Evolutionary conservation across 495 filamentous ascomycete genomes (phyloP).

Genomic region (Aspergillus ellipticus): DNA sequence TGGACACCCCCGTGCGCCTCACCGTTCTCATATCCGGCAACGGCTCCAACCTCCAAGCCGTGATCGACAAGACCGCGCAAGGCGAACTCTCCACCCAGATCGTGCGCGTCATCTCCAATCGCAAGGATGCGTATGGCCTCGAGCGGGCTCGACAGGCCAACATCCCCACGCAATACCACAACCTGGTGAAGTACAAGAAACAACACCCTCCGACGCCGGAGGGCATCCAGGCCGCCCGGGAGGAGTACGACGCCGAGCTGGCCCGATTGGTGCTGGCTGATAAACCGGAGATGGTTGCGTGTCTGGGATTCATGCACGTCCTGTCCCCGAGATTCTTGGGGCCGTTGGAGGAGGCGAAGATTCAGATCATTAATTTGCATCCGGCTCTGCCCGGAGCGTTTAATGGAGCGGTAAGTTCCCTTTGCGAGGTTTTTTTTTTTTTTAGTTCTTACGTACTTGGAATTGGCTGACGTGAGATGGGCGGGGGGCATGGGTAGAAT

Average conservation of each 20-base stretch:
- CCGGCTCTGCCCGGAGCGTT: constrained; percentile 74
- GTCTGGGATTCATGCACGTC: constrained; percentile 53
- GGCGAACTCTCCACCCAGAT: constrained; percentile 60
- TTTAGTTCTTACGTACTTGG: background rate
- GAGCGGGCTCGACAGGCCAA: constrained; percentile 62
- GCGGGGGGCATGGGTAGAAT: constrained; percentile 29
- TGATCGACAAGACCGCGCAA: constrained; percentile 68
- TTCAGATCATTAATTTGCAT: constrained; percentile 84
- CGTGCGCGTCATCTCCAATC: constrained; percentile 77
- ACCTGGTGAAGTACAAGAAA: constrained; percentile 68
- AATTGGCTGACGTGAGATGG: background rate
- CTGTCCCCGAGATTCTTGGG: constrained; percentile 60
- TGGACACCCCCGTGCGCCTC: constrained; percentile 39
- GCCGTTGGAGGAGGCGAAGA: constrained; percentile 54
- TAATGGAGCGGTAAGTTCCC: constrained; percentile 59
- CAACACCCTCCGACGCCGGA: constrained; percentile 41
- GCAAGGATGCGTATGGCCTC: constrained; percentile 74
- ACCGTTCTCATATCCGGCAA: constrained; percentile 73
- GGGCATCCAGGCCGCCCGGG: constrained; percentile 50
- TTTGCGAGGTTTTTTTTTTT: background rate
- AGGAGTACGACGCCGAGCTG: constrained; percentile 76
- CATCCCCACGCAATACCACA: constrained; percentile 84
- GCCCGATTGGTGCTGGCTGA: constrained; percentile 66
- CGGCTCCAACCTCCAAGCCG: constrained; percentile 85
- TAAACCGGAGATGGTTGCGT: constrained; percentile 67